A percentile compares a stretch with the other conserved stretches of the same genome.
phyloP scores from a whole-genome alignment of 306 rosid species.

The Alnus glutinosa region DNA sequence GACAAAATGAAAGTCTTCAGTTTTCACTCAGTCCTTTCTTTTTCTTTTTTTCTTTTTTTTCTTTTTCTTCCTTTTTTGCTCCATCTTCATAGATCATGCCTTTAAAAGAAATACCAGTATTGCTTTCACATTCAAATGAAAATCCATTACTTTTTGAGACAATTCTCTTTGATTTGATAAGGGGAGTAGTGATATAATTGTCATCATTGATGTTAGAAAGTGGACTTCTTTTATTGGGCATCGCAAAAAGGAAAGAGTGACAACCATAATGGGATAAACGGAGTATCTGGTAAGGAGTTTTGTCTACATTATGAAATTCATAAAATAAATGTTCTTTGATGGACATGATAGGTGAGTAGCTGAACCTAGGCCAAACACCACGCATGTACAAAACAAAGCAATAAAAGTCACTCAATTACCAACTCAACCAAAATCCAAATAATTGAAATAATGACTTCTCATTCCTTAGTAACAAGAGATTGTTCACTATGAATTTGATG shows the following conservation, averaged over 20 bases:
- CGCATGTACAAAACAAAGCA: not conserved
- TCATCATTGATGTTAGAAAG: not conserved
- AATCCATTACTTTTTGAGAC: not conserved
- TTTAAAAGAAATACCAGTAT: not conserved
- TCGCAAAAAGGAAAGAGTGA: not conserved
- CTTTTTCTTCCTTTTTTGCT: too few relatives aligned
- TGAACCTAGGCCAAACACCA: not conserved
- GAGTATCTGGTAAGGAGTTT: not conserved
- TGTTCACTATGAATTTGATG: not conserved
- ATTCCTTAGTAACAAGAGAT: not conserved
- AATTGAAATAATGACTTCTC: not conserved
- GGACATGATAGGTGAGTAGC: not conserved
- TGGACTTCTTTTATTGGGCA: not conserved
- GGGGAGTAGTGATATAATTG: not conserved
- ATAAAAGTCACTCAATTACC: not conserved
- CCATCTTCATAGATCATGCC: not conserved
- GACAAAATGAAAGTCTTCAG: not conserved
- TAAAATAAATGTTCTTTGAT: not conserved
- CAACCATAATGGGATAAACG: not conserved
- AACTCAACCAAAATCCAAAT: not conserved
- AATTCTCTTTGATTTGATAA: too few relatives aligned
- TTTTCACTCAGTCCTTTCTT: not conserved
- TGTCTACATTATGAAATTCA: not conserved
- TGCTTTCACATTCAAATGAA: not conserved
- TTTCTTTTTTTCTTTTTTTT: too few relatives aligned